Percentiles rank a stretch among this genome's conserved stretches.
These are phyloP conservation scores for Saccharomycopsis capsularis DNA, from an alignment of 805 yeast genomes.

Conservation along the genomic window DNA sequence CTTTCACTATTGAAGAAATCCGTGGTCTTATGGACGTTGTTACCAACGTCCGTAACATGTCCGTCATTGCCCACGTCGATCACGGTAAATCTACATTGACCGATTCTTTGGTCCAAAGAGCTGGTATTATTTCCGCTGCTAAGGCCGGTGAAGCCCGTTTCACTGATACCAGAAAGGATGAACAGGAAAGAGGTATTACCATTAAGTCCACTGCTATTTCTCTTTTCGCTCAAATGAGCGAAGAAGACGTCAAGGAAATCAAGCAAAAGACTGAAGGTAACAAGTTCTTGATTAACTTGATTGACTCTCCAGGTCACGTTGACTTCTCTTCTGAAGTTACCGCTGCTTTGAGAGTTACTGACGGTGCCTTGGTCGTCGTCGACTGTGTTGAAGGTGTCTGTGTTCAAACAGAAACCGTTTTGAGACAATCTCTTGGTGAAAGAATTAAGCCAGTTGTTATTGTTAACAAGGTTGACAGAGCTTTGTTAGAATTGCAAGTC, in stretches of 20 bases:
- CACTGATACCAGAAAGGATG: constrained; percentile 99
- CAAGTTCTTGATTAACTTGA: constrained; percentile 94
- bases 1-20: constrained; percentile 46
- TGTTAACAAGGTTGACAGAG: constrained; percentile 99
- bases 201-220: constrained; percentile 99
- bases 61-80: constrained; percentile 99
- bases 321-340: constrained; percentile 99
- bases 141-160: constrained; percentile 99
- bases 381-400: constrained; percentile 99
- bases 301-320: constrained; percentile 99
- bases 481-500: constrained; percentile 96
- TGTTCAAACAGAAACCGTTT: constrained; percentile 99
- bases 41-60: constrained; percentile 99
- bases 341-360: constrained; percentile 99
- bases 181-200: constrained; percentile 99
- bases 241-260: constrained; percentile 82
- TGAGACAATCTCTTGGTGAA: constrained; percentile 98
- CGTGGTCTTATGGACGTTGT: constrained; percentile 99
- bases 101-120: constrained; percentile 97
- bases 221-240: constrained; percentile 79
- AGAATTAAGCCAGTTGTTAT: constrained; percentile 98
- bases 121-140: constrained; percentile 99
- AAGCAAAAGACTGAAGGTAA: constrained; percentile 82
- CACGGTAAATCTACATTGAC: constrained; percentile 99
- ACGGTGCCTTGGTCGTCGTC: constrained; percentile 99